Evolutionary conservation across 257 asterid genomes (phyloP).

Genomic region (Salvia rosmarinus): DNA sequence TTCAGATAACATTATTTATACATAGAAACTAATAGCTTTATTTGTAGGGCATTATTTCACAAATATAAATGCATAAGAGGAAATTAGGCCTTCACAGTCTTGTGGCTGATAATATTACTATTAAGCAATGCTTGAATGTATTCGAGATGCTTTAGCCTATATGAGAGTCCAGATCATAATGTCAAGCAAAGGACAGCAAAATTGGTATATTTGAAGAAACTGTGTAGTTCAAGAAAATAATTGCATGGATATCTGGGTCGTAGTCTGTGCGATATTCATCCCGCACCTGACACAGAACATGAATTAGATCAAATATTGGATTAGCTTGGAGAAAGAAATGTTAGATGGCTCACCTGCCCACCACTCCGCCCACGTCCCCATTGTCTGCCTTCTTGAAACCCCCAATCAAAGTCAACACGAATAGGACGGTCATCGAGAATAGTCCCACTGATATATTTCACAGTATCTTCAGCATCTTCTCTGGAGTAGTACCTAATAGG

Average conservation of each 20-base stretch:
- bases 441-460: constrained; percentile 91
- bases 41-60: background rate
- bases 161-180: background rate
- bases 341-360: constrained; percentile 70
- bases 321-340: constrained; percentile 22
- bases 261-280: constrained; percentile 99
- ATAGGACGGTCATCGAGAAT: constrained; percentile 99
- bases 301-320: constrained; percentile 26
- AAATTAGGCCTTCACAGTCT: background rate
- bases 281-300: constrained; percentile 67
- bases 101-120: constrained; percentile 4
- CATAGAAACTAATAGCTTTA: constrained; percentile 3
- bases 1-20: constrained; percentile 16
- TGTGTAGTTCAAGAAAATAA: background rate
- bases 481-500: constrained; percentile 88
- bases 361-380: constrained; percentile 99
- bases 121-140: background rate
- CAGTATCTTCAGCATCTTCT: constrained; percentile 89
- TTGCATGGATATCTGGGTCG: constrained; percentile 94
- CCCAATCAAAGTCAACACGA: constrained; percentile 99
- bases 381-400: constrained; percentile 95
- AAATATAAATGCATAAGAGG: background rate
- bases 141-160: background rate
- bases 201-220: background rate
- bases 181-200: background rate